These are phyloP conservation scores for Arthrobotrys pseudoclavata DNA, from an alignment of 2,329 filamentous ascomycete genomes.

Conservation along the genomic window DNA sequence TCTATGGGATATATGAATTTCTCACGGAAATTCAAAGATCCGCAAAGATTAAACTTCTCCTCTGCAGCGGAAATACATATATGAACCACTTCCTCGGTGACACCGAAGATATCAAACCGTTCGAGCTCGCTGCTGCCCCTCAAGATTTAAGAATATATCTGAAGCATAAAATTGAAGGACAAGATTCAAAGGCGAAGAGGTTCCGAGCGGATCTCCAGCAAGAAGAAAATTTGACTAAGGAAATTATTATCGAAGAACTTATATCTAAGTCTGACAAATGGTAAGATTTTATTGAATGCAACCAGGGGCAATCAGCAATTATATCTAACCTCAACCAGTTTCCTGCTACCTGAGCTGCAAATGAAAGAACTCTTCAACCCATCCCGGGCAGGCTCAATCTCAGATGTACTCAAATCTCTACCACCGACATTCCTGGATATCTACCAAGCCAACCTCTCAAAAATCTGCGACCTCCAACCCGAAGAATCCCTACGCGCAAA, in stretches of 20 bases:
- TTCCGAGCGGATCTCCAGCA: constrained; percentile 5
- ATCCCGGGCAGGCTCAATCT: not conserved
- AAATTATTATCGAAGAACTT: constrained; percentile 22
- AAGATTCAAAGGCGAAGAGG: constrained; percentile 9
- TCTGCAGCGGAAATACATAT: constrained; percentile 11
- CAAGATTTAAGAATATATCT: constrained; percentile 29
- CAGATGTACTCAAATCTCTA: constrained; percentile 26
- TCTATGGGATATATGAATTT: constrained; percentile 8
- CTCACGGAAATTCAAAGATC: constrained; percentile 7
- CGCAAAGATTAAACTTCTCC: constrained; percentile 14
- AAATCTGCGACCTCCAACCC: constrained; percentile 1
- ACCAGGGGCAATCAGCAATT: not conserved
- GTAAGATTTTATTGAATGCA: constrained; percentile 8
- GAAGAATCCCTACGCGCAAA: constrained; percentile 29
- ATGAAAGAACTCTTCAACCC: constrained; percentile 24
- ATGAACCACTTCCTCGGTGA: constrained; percentile 15
- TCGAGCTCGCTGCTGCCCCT: constrained; percentile 17
- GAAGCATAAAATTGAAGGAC: constrained; percentile 22
- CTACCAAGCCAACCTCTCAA: constrained; percentile 18
- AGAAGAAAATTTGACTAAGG: constrained; percentile 15
- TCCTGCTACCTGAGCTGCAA: constrained; percentile 29
- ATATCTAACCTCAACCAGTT: constrained; percentile 17
- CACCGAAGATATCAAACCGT: constrained; percentile 17
- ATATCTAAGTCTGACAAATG: constrained; percentile 26
- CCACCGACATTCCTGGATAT: constrained; percentile 22